These are phyloP conservation scores for Fusarium kyushuense DNA, from an alignment of 2,329 filamentous ascomycete species.

Conservation along the genomic window DNA sequence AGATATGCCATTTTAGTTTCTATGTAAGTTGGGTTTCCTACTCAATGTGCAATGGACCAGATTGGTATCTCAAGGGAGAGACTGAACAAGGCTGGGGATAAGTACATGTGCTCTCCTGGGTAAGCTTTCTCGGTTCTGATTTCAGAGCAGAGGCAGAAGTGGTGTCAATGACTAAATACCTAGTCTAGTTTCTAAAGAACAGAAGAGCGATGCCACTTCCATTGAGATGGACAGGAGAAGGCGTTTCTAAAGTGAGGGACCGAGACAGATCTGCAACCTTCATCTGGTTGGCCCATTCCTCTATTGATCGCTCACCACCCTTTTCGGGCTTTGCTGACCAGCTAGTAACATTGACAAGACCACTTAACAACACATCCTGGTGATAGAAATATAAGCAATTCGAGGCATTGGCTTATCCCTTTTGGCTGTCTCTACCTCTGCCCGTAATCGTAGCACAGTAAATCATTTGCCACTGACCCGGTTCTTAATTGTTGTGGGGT, in stretches of 20 bases:
- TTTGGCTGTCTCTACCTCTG: background rate
- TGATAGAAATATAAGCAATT: conserved; percentile 14
- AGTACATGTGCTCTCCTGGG: background rate
- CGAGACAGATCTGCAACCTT: conserved; percentile 43
- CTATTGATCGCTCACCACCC: conserved; percentile 29
- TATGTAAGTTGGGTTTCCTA: background rate
- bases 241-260: conserved; percentile 13
- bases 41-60: background rate
- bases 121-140: conserved; percentile 6
- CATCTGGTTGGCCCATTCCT: conserved; percentile 23
- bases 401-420: conserved; percentile 8
- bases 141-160: background rate
- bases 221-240: conserved; percentile 23
- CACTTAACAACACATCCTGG: conserved; percentile 4
- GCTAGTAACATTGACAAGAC: conserved; percentile 13
- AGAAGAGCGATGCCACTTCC: conserved; percentile 17
- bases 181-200: background rate
- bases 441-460: conserved; percentile 12
- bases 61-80: background rate
- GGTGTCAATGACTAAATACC: conserved; percentile 13
- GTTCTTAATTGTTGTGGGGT: conserved; percentile 40
- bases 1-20: background rate
- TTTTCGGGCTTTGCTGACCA: conserved; percentile 19
- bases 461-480: conserved; percentile 37
- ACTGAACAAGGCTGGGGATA: background rate